phyloP scores from a whole-genome alignment of 306 rosid genomes.

The Casuarina cunninghamiana region DNA sequence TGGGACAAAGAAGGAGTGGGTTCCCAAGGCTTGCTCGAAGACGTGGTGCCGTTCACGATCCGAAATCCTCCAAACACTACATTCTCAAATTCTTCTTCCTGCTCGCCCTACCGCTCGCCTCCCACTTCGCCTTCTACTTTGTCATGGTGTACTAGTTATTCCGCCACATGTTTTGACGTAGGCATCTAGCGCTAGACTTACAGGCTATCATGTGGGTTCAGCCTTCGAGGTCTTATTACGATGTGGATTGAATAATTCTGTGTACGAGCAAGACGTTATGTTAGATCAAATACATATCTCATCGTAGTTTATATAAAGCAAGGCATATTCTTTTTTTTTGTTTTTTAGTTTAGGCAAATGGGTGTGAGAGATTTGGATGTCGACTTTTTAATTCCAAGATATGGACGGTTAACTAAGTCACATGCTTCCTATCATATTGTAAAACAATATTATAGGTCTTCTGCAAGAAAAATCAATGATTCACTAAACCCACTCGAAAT shows the following conservation, averaged over 20 bases:
- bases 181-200: constrained; percentile 35
- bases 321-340: background rate
- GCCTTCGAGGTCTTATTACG: background rate
- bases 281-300: background rate
- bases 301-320: background rate
- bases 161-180: constrained; percentile 28
- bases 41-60: constrained; percentile 77
- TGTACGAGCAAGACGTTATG: background rate
- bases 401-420: no score
- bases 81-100: constrained; percentile 43
- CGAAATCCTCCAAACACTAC: constrained; percentile 54
- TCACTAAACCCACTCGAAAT: no score
- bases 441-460: no score
- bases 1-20: constrained; percentile 34
- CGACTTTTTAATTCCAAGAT: no score
- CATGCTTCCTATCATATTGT: no score
- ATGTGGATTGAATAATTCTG: constrained; percentile 3
- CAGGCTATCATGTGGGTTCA: background rate
- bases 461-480: no score
- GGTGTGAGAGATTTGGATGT: no score
- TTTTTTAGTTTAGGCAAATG: background rate
- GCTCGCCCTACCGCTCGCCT: constrained; percentile 42
- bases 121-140: constrained; percentile 46
- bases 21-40: constrained; percentile 85
- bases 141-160: constrained; percentile 43